These are phyloP conservation scores for Tolypocladium nubicola DNA, from an alignment of 2,329 filamentous ascomycete genomes.

Conservation along the genomic window DNA sequence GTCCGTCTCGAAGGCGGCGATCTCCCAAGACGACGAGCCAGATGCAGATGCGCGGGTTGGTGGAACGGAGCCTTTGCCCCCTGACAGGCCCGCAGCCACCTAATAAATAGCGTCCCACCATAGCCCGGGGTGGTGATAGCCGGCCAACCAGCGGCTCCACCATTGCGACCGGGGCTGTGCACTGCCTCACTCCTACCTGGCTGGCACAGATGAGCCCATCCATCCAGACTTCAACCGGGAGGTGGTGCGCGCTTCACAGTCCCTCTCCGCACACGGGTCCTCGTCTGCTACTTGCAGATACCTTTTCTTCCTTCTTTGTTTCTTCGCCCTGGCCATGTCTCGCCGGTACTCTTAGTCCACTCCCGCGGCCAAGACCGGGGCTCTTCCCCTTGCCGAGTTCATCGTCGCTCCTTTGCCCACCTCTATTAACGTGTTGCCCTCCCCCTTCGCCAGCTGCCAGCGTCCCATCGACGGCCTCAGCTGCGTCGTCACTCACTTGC, in stretches of 20 bases:
- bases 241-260: neutral
- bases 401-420: neutral
- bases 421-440: neutral
- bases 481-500: neutral
- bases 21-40: neutral
- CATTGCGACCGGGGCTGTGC: neutral
- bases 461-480: neutral
- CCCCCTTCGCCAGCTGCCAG: neutral
- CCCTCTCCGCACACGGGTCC: too few species aligned
- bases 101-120: neutral
- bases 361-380: neutral
- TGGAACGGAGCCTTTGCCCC: neutral
- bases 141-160: neutral
- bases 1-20: neutral
- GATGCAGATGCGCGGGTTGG: neutral
- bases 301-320: neutral
- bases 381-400: neutral
- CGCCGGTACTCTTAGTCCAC: neutral
- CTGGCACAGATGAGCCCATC: neutral
- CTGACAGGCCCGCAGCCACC: neutral
- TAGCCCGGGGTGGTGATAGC: neutral
- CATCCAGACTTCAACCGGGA: neutral
- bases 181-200: conserved; percentile 1
- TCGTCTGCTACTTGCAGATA: neutral
- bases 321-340: neutral